These are phyloP conservation scores for Cystofilobasidium bisporidii DNA, from an alignment of 768 basidiomycete species.

Conservation along the genomic window DNA sequence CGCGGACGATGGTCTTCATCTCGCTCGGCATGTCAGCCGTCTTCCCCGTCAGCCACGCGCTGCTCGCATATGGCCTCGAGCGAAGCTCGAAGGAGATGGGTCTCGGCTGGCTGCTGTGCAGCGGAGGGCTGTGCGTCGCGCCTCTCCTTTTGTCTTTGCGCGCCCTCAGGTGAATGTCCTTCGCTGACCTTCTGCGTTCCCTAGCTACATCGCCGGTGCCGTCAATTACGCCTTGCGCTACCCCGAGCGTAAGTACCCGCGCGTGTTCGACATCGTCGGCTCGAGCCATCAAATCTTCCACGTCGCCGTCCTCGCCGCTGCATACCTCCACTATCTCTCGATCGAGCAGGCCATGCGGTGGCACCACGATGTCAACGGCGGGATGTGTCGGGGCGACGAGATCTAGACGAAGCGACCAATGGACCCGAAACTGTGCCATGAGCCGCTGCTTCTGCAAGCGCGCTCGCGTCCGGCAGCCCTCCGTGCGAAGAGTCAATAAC, in stretches of 20 bases:
- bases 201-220: slow-evolving; percentile 62
- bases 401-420: no score
- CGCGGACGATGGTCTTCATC: slow-evolving; percentile 70
- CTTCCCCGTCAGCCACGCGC: slow-evolving; percentile 59
- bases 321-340: slow-evolving; percentile 13
- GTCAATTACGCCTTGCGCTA: slow-evolving; percentile 72
- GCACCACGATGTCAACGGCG: slow-evolving; percentile 18
- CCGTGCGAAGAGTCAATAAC: no score
- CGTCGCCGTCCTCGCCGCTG: slow-evolving; percentile 13
- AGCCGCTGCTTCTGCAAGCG: no score
- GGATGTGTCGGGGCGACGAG: slow-evolving; percentile 14
- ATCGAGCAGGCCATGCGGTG: slow-evolving; percentile 6
- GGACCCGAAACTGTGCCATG: no score
- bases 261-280: slow-evolving; percentile 66
- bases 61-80: slow-evolving; percentile 52
- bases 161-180: no score
- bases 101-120: slow-evolving; percentile 57
- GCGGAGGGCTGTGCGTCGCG: slow-evolving; percentile 51
- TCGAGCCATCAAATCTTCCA: slow-evolving; percentile 84
- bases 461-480: no score
- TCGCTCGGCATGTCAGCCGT: slow-evolving; percentile 61
- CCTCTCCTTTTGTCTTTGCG: background rate
- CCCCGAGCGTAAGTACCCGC: slow-evolving; percentile 65
- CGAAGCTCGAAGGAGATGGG: slow-evolving; percentile 57
- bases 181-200: no score